Base-by-base conservation (phyloP, 2,329 filamentous ascomycete species). In the Colletotrichum euphorbiae region DNA sequence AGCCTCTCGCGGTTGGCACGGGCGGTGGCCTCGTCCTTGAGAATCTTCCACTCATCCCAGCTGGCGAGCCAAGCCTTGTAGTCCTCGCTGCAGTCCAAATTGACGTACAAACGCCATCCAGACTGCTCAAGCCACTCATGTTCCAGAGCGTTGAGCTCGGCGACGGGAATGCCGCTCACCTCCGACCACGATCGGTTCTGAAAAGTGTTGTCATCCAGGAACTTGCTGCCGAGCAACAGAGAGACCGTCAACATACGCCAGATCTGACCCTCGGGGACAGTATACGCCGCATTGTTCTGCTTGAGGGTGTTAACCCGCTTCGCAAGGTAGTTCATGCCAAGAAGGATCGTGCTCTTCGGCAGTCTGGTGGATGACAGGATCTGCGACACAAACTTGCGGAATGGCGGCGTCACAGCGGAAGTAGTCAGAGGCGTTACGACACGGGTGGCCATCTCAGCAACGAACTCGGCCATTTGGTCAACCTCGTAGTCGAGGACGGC, bases 141-240 rank as follows among this genome's bases (percentile, higher is more conserved):
- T 83, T 98, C 94, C 78, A 97, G 87, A 69, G 86, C 84, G 81
- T 97, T 97, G 73, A 98, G 85, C 76, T 97, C 93, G 3, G 87
- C 81, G 19, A 97, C 93, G 36, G 90, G 85, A 72, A 98, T 97
- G 70, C 93, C 93, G 80, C 93, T 97, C 59, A 98, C 94, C 77
- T 98, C 94, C 5, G 94, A 93, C 94, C 94, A 98, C 1, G 94
- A 97, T 62, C 93, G 91, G 82, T 97, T 98, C 85, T 97, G 94
- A 81, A 98, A 98, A 6, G 94, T 98, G 81, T 97, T 97, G 84
- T 97, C 94, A 75, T 98, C 94, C 72, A 97, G 84, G 75, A 97
- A 98, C 82, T 98, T 98, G 88, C 93, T 97, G 69, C 93, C 94
- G 60, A 98, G 85, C 58, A 98, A 87, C 65, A 98, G 83, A 7